A percentile compares a stretch with the other conserved stretches of the same genome.
These are phyloP conservation scores for Cochlearia excelsa DNA, from an alignment of 345 rosid genomes.

Conservation along the genomic window DNA sequence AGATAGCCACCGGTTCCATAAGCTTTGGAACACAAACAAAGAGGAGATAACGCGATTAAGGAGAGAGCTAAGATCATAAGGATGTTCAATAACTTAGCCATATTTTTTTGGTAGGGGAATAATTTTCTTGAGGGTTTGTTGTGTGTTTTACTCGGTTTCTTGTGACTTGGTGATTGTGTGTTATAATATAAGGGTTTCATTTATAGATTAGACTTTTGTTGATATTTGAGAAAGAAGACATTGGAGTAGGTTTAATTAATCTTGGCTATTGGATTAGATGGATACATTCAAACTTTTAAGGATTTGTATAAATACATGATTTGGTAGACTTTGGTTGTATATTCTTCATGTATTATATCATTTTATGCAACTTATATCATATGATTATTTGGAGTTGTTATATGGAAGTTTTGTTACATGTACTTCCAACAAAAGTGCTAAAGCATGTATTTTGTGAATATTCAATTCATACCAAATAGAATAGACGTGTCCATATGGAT, in stretches of 20 bases:
- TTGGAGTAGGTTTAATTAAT: neutral
- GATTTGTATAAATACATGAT: neutral
- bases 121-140: neutral
- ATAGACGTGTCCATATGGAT: too few species aligned
- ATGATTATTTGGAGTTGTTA: neutral
- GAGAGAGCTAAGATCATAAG: neutral
- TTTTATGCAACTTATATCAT: neutral
- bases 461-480: neutral
- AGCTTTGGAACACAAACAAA: conserved; percentile 42
- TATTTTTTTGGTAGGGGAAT: neutral
- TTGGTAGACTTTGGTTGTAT: neutral
- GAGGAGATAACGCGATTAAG: conserved; percentile 41
- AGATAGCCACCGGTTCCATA: conserved; percentile 43
- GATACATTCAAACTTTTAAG: neutral
- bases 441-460: too few species aligned
- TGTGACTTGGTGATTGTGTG: neutral
- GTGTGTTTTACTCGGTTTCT: neutral
- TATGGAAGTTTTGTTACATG: neutral
- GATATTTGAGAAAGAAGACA: neutral
- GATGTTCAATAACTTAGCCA: neutral
- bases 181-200: neutral
- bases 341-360: neutral
- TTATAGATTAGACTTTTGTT: neutral
- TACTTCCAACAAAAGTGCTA: neutral
- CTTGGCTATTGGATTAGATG: neutral